Conservation (phyloP, 2,329 filamentous ascomycete genomes). For the Stemphylium lycopersici region DNA sequence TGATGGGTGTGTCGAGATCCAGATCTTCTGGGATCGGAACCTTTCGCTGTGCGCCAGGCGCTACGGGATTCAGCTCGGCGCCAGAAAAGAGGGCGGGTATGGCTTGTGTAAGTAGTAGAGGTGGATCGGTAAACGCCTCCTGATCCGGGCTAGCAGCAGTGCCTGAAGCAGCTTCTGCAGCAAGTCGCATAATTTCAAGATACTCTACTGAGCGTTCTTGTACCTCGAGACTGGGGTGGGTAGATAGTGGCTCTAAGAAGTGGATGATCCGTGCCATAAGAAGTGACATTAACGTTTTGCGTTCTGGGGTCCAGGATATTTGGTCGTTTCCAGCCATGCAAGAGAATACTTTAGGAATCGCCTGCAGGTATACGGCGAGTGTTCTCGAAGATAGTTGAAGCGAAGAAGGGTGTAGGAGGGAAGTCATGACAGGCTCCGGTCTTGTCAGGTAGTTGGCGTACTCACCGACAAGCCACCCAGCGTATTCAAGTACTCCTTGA, state of each 20-base stretch:
- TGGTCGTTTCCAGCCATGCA: slow-evolving; percentile 70
- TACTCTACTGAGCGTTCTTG: slow-evolving; percentile 95
- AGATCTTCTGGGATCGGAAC: slow-evolving; percentile 79
- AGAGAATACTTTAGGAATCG: slow-evolving; percentile 83
- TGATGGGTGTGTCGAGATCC: slow-evolving; percentile 82
- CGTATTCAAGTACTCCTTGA: slow-evolving; percentile 72
- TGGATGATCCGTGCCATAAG: slow-evolving; percentile 82
- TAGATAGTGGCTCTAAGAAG: slow-evolving; percentile 76
- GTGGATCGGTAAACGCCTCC: slow-evolving; percentile 75
- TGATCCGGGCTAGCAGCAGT: slow-evolving; percentile 64
- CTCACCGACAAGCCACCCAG: slow-evolving; percentile 88
- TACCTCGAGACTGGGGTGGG: slow-evolving; percentile 88
- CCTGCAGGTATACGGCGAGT: slow-evolving; percentile 81
- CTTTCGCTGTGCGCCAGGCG: slow-evolving; percentile 79
- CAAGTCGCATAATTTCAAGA: slow-evolving; percentile 84
- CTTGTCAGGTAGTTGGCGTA: slow-evolving; percentile 75
- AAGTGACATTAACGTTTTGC: slow-evolving; percentile 76
- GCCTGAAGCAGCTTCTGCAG: slow-evolving; percentile 76
- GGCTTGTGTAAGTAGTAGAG: slow-evolving; percentile 85
- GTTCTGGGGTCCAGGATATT: slow-evolving; percentile 71
- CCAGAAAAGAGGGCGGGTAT: slow-evolving; percentile 87
- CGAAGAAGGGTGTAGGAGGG: slow-evolving; percentile 72
- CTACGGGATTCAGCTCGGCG: slow-evolving; percentile 90
- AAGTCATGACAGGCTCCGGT: slow-evolving; percentile 74
- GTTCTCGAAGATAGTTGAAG: slow-evolving; percentile 66